Evolutionary conservation across 2,329 filamentous ascomycete species (phyloP), one percentile per base, ranked within the genome.

Genomic region (Neopestalotiopsis sp.): DNA sequence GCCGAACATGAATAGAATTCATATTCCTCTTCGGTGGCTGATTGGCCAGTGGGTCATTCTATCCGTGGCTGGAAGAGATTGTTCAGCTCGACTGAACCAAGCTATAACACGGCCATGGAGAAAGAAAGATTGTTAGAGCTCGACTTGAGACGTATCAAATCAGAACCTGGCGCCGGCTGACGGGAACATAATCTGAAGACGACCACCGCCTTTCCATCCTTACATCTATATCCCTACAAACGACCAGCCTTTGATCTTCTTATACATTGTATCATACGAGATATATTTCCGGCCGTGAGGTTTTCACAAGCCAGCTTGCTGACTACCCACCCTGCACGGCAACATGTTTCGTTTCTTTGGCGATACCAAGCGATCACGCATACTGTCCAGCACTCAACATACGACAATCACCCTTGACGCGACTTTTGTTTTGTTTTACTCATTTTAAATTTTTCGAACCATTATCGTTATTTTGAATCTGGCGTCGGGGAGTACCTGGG

Each of bases 1-100:
- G 73, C 70, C 53, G 77, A 78, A 71, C 67, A 77, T 62, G 76
- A 79, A 64, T 78, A 65, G 66, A 61, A 28, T 61, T 53, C 65
- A 64, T 64, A 64, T 64, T 64, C 61, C 42, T 64, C 61, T 64
- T 64, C 61, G 38, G 40, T 64, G 40, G 13, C 28, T 34, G 59
- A 34, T 62, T 38, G 28, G 28, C 32, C 14, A 20, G 32, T 34
- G 32, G 32, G 12, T 38, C 17, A 20, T 34, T 40, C 32, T 20
- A 40, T 6, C n/a, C 59, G 13, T 38, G 28, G 34, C 34, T 62
- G 32, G 30, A 34, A 13, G 32, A 40, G 32, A 20, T 14, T 20
- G 9, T 34, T 62, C 59, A 62, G 34, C 20, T 62, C 34, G 28
- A 34, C 59, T 14, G 59, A 62, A 13, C 30, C 14, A 20, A 17